Conservation (phyloP, 495 filamentous ascomycete genomes). For the Staphylotrichum tortipilum region DNA sequence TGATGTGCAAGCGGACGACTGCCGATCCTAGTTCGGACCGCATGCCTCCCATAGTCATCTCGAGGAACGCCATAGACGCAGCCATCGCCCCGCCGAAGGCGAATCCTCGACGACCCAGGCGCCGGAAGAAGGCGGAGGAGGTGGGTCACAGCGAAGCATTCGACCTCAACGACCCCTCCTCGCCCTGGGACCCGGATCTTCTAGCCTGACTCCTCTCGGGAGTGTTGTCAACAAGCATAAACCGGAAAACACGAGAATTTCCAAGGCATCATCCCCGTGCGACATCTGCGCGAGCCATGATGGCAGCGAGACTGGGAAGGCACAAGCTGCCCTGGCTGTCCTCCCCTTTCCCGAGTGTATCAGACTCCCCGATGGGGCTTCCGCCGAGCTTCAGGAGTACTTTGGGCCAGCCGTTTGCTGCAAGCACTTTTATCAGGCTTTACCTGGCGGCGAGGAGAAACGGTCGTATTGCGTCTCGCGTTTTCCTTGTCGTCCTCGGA, state of each 20-base stretch:
- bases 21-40: neutral
- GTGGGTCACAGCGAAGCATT: neutral
- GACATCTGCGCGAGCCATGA: neutral
- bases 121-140: neutral
- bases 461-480: neutral
- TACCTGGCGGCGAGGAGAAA: neutral
- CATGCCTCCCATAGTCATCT: slow-evolving; percentile 14
- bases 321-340: neutral
- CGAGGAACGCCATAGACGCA: slow-evolving; percentile 1
- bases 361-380: neutral
- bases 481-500: slow-evolving; percentile 1
- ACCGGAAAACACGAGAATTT: neutral
- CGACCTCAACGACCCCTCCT: neutral
- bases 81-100: slow-evolving; percentile 7
- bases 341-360: neutral
- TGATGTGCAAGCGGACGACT: slow-evolving; percentile 5
- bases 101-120: neutral
- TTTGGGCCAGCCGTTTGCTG: neutral
- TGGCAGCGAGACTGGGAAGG: neutral
- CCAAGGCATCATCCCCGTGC: neutral
- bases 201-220: neutral
- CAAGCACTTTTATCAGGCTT: neutral
- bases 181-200: neutral
- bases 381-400: neutral
- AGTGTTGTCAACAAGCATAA: neutral